Evolutionary conservation across 2,329 filamentous ascomycete genomes (phyloP).

Genomic region (Scedosporium minutisporum): DNA sequence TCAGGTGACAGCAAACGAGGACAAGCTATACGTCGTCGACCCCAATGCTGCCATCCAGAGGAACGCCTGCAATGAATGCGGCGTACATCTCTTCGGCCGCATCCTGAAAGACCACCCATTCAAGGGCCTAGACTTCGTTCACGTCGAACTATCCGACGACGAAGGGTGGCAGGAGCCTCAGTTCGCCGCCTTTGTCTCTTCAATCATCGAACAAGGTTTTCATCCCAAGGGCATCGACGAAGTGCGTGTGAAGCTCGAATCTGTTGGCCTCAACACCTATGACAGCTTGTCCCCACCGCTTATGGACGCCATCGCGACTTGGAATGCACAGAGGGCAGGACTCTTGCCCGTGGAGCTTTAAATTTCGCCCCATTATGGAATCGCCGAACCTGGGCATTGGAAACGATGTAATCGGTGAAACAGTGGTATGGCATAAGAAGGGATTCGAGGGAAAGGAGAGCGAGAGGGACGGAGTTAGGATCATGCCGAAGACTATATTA

Average conservation of each 20-base stretch:
- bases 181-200: constrained; percentile 59
- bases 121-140: constrained; percentile 28
- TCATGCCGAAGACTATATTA: too few relatives aligned
- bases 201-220: constrained; percentile 60
- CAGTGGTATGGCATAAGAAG: not conserved
- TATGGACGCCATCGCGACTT: constrained; percentile 53
- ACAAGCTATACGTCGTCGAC: constrained; percentile 50
- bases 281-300: constrained; percentile 51
- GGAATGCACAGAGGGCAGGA: constrained; percentile 39
- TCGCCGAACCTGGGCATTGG: not conserved
- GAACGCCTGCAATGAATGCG: constrained; percentile 50
- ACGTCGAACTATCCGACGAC: constrained; percentile 42
- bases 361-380: not conserved
- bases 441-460: not conserved
- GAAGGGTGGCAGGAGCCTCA: constrained; percentile 64
- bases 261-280: constrained; percentile 49
- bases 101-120: constrained; percentile 53
- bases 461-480: not conserved
- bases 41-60: constrained; percentile 47
- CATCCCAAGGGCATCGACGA: constrained; percentile 42
- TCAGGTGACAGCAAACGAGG: constrained; percentile 43
- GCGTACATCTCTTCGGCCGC: constrained; percentile 53
- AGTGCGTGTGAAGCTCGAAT: constrained; percentile 43
- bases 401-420: not conserved
- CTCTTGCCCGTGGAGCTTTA: constrained; percentile 9